Base-by-base conservation (phyloP, 441 rosid genomes). In the Hura crepitans region DNA sequence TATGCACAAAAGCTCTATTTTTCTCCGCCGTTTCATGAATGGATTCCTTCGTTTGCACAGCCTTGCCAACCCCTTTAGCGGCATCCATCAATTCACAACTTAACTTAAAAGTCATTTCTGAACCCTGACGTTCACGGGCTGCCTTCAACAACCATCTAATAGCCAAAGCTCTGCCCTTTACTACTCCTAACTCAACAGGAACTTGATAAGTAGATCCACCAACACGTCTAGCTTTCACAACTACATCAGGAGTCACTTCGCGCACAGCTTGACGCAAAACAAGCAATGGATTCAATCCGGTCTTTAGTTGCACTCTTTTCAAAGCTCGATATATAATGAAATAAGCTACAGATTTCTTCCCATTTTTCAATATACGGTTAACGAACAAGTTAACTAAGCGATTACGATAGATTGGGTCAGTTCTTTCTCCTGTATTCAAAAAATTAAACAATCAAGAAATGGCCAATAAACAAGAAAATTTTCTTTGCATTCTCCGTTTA, bases 301-400 rank as follows among this genome's bases (percentile, higher is more conserved):
- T 71, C 57, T 66, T 47, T 17, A n/a, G 31, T 28, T 70, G 81
- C 54, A 74, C 57, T 63, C 66, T 55, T 62, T 66, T 78, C 63
- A 74, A 30, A 7, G 81, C 73, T 42, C 39, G 49, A 39, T 74
- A 78, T 6, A 67, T 53, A 17, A 78, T 74, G 12, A 6, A 60
- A 33, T 9, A 78, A 20, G 76, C 78, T 69, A 78, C 64, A n/a
- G 78, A 78, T 54, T 78, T 70, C 46, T 71, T 74, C 45, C 78
- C 81, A 3, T 56, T 67, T 63, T 64, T 72, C 62, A 78, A 30
- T 11, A 78, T 54, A 4, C 78, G 66, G 57, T 74, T 71, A 42
- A 78, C 70, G 31, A 70, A 57, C 66, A 71, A 14, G 55, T 67
- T 66, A 39, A 71, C 81, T 58, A 78, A 49, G 1, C 78, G 67